Evolutionary conservation across 2,329 filamentous ascomycete species (phyloP).

Genomic region (Ilyonectria sp.): DNA sequence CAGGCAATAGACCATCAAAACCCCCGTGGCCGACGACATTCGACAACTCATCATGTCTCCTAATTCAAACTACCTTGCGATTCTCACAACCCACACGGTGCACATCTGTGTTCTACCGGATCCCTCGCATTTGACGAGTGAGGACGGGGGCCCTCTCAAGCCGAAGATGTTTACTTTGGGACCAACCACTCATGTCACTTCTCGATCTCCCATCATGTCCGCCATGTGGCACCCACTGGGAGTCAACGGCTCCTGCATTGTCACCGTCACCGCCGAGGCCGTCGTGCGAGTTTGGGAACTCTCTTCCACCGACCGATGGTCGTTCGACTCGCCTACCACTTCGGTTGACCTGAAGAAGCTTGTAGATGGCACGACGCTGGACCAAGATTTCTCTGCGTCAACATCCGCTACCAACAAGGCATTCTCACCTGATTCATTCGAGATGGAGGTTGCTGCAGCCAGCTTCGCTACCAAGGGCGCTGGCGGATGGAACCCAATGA

Average conservation of each 20-base stretch:
- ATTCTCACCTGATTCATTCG: constrained; percentile 90
- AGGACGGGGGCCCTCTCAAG: constrained; percentile 79
- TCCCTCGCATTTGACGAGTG: constrained; percentile 79
- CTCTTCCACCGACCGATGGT: constrained; percentile 85
- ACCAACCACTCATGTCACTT: constrained; percentile 91
- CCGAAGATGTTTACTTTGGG: constrained; percentile 93
- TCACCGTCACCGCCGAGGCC: constrained; percentile 91
- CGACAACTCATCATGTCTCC: constrained; percentile 89
- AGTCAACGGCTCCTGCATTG: constrained; percentile 83
- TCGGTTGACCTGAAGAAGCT: constrained; percentile 92
- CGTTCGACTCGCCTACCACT: constrained; percentile 86
- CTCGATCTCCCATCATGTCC: constrained; percentile 84
- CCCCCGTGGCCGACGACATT: constrained; percentile 85
- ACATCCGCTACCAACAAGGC: constrained; percentile 81
- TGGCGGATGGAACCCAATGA: constrained; percentile 96
- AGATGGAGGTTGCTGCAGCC: constrained; percentile 94
- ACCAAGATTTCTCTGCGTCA: constrained; percentile 87
- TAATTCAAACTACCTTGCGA: constrained; percentile 84
- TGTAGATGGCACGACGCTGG: constrained; percentile 84
- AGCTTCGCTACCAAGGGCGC: constrained; percentile 78
- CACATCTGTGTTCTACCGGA: constrained; percentile 91
- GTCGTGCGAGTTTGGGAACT: constrained; percentile 93
- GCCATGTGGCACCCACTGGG: constrained; percentile 95
- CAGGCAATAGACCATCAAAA: constrained; percentile 76
- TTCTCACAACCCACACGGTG: constrained; percentile 89